These are phyloP conservation scores for Penicillium herquei DNA, from an alignment of 495 filamentous ascomycete species.

Conservation along the genomic window DNA sequence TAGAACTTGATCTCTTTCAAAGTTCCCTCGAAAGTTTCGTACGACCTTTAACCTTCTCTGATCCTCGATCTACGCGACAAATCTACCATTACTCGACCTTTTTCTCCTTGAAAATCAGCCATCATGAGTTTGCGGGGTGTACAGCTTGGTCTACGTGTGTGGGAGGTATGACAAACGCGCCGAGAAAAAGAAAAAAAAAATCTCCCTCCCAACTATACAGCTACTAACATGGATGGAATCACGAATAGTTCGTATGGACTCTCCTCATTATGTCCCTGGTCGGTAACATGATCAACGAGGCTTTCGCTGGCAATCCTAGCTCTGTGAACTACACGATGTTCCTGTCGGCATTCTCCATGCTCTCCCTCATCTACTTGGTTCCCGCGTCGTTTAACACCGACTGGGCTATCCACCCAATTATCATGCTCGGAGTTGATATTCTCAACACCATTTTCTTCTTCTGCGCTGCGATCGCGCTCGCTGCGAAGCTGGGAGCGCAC, in stretches of 20 bases:
- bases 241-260: slow-evolving; percentile 59
- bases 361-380: slow-evolving; percentile 61
- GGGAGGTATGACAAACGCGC: slow-evolving; percentile 31
- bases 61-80: not conserved
- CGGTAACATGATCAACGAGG: slow-evolving; percentile 64
- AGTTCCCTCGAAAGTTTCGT: not conserved
- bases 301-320: slow-evolving; percentile 53
- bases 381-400: slow-evolving; percentile 49
- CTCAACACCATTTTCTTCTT: slow-evolving; percentile 68
- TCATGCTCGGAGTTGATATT: slow-evolving; percentile 55
- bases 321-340: slow-evolving; percentile 66
- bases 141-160: slow-evolving; percentile 36
- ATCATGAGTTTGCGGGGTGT: slow-evolving; percentile 32
- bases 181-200: too few species aligned
- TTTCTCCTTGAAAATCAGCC: slow-evolving; percentile 6
- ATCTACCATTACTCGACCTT: not conserved
- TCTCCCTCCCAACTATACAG: not conserved
- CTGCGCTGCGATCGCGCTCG: slow-evolving; percentile 61
- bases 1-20: too few species aligned
- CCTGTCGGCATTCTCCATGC: slow-evolving; percentile 61
- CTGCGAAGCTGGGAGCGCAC: slow-evolving; percentile 56
- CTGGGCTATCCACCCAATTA: slow-evolving; percentile 51
- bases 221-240: not conserved
- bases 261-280: slow-evolving; percentile 64
- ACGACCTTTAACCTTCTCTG: not conserved